Percentiles rank a stretch among this genome's conserved stretches.
phyloP scores from a whole-genome alignment of 2,329 filamentous ascomycete genomes.

The Aspergillus puulaauensis region DNA sequence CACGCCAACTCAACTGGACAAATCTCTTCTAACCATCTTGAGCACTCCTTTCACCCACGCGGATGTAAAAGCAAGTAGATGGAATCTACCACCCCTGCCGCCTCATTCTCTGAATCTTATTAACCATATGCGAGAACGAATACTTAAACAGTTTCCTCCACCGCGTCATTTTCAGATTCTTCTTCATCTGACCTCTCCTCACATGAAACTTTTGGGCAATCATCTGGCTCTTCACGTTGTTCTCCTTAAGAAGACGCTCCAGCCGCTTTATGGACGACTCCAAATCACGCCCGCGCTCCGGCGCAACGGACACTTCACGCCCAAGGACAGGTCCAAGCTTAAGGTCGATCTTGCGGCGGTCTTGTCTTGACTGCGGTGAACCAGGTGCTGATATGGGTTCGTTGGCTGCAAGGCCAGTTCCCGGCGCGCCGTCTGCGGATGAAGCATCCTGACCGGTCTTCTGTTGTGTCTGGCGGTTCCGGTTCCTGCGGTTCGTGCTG shows the following conservation, averaged over 20 bases:
- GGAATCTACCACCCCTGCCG: constrained; percentile 45
- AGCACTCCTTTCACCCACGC: neutral
- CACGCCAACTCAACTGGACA: constrained; percentile 10
- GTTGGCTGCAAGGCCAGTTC: too few relatives aligned
- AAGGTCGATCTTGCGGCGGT: constrained; percentile 27
- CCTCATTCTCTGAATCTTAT: constrained; percentile 44
- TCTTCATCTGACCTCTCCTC: constrained; percentile 41
- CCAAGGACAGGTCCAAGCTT: constrained; percentile 40
- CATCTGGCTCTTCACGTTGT: constrained; percentile 34
- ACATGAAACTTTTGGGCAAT: constrained; percentile 42
- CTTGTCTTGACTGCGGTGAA: neutral
- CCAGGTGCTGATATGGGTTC: too few relatives aligned
- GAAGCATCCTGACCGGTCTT: too few relatives aligned
- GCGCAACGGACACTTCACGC: constrained; percentile 35
- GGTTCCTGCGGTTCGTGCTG: constrained; percentile 6
- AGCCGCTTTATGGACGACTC: constrained; percentile 28
- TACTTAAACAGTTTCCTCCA: constrained; percentile 48
- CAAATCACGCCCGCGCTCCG: constrained; percentile 33
- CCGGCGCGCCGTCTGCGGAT: too few relatives aligned
- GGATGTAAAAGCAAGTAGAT: neutral
- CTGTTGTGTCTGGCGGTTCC: neutral
- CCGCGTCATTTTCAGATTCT: constrained; percentile 37
- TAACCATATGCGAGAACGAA: constrained; percentile 44
- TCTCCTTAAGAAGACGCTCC: constrained; percentile 26
- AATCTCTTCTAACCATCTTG: neutral